Percentiles rank a stretch among this genome's conserved stretches.
Conservation (phyloP, 106 monocot genomes). For the Dioscorea alata region DNA sequence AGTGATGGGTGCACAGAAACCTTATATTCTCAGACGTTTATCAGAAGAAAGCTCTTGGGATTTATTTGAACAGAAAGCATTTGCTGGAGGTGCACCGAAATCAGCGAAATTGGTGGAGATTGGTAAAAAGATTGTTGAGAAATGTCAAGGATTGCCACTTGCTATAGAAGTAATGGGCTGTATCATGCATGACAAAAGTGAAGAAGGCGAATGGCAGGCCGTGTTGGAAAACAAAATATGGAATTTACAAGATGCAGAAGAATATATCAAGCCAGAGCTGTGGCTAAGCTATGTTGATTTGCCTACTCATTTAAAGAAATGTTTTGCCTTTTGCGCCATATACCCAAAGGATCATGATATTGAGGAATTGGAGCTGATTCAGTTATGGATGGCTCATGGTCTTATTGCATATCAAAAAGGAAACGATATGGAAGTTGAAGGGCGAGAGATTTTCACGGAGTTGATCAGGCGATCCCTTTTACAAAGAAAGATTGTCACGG, state of each 20-base stretch:
- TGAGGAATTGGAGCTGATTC: conserved; percentile 13
- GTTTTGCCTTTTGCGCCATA: conserved; percentile 31
- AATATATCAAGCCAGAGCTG: conserved; percentile 13
- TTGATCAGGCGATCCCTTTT: no score
- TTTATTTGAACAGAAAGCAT: conserved; percentile 12
- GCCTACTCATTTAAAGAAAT: no score
- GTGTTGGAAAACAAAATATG: conserved; percentile 21
- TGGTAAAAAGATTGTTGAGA: conserved; percentile 22
- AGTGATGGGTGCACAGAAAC: conserved; percentile 10
- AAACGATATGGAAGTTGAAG: conserved; percentile 6
- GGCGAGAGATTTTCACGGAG: no score
- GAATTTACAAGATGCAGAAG: conserved; percentile 10
- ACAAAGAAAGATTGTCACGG: no score
- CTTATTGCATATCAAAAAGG: conserved; percentile 1
- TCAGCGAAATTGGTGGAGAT: conserved; percentile 9
- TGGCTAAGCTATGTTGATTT: conserved; percentile 26
- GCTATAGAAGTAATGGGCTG: conserved; percentile 23
- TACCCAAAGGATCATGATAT: conserved; percentile 29
- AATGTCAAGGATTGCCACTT: conserved; percentile 26
- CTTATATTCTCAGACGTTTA: conserved; percentile 13
- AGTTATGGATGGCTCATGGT: conserved; percentile 30
- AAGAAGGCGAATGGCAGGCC: conserved; percentile 1
- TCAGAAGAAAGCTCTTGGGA: conserved; percentile 26
- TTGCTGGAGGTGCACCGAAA: conserved; percentile 7
- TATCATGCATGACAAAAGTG: conserved; percentile 10